phyloP scores from a whole-genome alignment of 2,329 filamentous ascomycete species.

The Aureobasidium zeae region DNA sequence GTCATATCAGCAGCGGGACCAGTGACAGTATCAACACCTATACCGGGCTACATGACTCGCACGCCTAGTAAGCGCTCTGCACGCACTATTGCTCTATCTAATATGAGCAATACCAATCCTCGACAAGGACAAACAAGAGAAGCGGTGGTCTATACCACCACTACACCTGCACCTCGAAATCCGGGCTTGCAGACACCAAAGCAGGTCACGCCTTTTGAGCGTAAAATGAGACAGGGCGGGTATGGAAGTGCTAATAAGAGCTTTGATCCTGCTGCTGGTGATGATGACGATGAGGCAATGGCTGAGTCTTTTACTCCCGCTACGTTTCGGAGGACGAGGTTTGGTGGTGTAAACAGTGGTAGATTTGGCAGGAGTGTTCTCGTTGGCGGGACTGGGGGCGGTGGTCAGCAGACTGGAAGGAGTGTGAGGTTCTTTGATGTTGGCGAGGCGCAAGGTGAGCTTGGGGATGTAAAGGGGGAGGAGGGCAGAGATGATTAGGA shows the following conservation, averaged over 20 bases:
- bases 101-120: background rate
- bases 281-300: slow-evolving; percentile 5
- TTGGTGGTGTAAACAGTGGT: slow-evolving; percentile 18
- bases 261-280: too few species aligned
- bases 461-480: background rate
- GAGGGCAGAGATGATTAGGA: background rate
- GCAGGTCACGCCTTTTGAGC: slow-evolving; percentile 32
- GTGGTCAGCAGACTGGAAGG: slow-evolving; percentile 17
- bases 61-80: slow-evolving; percentile 38
- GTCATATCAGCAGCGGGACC: background rate
- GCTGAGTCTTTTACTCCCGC: slow-evolving; percentile 17
- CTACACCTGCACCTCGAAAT: slow-evolving; percentile 22
- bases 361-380: too few species aligned
- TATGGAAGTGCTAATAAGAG: slow-evolving; percentile 14
- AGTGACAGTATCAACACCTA: slow-evolving; percentile 14
- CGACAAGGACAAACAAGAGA: background rate
- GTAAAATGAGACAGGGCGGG: slow-evolving; percentile 30
- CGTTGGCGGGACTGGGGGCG: slow-evolving; percentile 18
- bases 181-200: slow-evolving; percentile 24
- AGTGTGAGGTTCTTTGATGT: slow-evolving; percentile 21
- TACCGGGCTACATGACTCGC: slow-evolving; percentile 34
- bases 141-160: slow-evolving; percentile 20
- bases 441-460: background rate
- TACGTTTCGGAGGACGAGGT: slow-evolving; percentile 12
- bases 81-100: slow-evolving; percentile 25